phyloP scores from a whole-genome alignment of 73 alveolate species.

The Halteria grandinella region DNA sequence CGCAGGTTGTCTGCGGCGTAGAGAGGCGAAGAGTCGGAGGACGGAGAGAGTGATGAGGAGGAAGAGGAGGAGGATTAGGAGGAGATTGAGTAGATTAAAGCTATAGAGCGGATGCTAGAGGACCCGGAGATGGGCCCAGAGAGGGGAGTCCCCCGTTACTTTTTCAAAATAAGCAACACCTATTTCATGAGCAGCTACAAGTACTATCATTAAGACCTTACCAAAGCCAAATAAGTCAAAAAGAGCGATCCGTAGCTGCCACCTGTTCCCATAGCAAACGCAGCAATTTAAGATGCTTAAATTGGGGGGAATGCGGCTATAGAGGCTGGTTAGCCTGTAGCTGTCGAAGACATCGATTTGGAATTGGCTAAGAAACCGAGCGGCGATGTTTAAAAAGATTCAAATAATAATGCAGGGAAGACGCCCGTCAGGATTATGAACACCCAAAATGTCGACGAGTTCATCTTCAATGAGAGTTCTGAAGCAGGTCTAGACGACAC shows the following conservation, averaged over 20 bases:
- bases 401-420: too few species aligned
- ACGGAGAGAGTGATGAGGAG: neutral
- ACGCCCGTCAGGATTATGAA: too few species aligned
- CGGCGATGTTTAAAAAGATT: too few species aligned
- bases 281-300: conserved; percentile 7
- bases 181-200: conserved; percentile 37
- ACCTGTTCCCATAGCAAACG: neutral
- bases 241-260: conserved; percentile 1
- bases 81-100: neutral
- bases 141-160: conserved; percentile 26
- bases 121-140: conserved; percentile 28
- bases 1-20: neutral
- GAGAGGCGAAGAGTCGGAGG: neutral
- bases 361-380: neutral
- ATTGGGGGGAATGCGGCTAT: neutral
- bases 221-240: conserved; percentile 18
- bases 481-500: too few species aligned
- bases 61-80: neutral
- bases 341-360: conserved; percentile 8
- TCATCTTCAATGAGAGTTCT: too few species aligned
- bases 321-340: neutral
- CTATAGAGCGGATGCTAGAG: neutral
- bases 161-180: conserved; percentile 27
- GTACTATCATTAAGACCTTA: neutral
- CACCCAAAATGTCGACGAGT: too few species aligned